A percentile compares a stretch with the other conserved stretches of the same genome.
phyloP scores from a whole-genome alignment of 495 filamentous ascomycete genomes.

The Haplographium delicatum region DNA sequence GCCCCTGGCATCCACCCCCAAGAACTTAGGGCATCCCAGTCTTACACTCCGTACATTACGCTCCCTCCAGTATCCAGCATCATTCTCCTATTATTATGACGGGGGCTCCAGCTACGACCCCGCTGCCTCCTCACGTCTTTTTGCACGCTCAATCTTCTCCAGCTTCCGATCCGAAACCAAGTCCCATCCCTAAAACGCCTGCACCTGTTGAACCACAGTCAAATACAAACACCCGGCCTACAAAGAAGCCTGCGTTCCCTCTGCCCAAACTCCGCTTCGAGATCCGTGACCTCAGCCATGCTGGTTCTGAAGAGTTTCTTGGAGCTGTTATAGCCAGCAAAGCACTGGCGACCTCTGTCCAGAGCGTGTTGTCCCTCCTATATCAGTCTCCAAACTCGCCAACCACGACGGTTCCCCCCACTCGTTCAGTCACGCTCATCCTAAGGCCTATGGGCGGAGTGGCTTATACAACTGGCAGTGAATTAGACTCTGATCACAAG shows the following conservation, averaged over 20 bases:
- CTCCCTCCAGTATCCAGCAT: too few relatives aligned
- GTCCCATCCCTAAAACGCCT: background rate
- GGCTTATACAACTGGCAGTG: slow-evolving; percentile 80
- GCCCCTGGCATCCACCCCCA: too few relatives aligned
- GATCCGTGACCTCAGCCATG: slow-evolving; percentile 61
- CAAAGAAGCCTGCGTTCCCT: slow-evolving; percentile 27
- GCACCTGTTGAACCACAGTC: background rate
- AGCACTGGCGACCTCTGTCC: slow-evolving; percentile 56
- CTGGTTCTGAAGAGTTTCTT: slow-evolving; percentile 60
- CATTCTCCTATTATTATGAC: too few relatives aligned
- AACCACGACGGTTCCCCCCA: slow-evolving; percentile 37
- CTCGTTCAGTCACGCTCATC: slow-evolving; percentile 82
- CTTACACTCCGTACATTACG: too few relatives aligned
- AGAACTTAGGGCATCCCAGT: too few relatives aligned
- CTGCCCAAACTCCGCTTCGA: slow-evolving; percentile 66
- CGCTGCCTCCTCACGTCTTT: slow-evolving; percentile 29
- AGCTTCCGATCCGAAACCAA: slow-evolving; percentile 13
- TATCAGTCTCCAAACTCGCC: slow-evolving; percentile 43
- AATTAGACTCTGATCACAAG: slow-evolving; percentile 85
- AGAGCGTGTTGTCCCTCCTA: slow-evolving; percentile 57
- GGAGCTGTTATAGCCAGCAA: slow-evolving; percentile 48
- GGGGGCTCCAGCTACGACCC: slow-evolving; percentile 27
- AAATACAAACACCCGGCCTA: background rate
- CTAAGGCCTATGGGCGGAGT: slow-evolving; percentile 74
- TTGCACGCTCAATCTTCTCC: slow-evolving; percentile 14